Evolutionary conservation across 192 early-diverging fungal genomes (phyloP), one percentile per base, ranked within the genome.

Genomic region (Linnemannia zychae): DNA sequence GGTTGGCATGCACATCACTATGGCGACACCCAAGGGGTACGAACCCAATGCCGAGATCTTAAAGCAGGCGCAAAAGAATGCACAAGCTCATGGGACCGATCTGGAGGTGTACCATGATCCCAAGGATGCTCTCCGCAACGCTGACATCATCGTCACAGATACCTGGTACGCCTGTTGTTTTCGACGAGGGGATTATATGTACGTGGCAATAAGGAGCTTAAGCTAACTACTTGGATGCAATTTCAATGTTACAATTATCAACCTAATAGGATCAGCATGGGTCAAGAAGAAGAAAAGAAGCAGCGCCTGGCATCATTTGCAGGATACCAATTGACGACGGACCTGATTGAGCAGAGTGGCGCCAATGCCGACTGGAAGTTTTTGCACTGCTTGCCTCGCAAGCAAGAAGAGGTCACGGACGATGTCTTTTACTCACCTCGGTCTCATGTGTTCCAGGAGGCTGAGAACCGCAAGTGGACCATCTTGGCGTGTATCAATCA

Each of bases 401-500:
- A 99, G 88, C 90, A 88, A 7, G 97, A 99, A 79, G 99, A 99
- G 88, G 99, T 99, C 34, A 95, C 97, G 69, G 99, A 99, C 84
- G 96, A 98, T 79, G 96, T 99, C 38, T 98, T 99, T 84, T 97
- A 97, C 74, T 94, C 94, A 28, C 90, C 93, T 34, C 94, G 95
- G 70, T 99, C 99, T 9, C 89, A 99, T 22, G 97, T 99, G 36
- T 99, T 97, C 91, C 94, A 93, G 72, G 98, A 99, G 85, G 99
- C 98, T 11, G 98, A 99, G 88, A 99, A 99, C 92, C 93, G 99
- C 84, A 99, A 99, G 87, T 99, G 97, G 94, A 99, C 99, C 9
- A 98, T 97, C 75, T 87, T 99, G 77, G 94, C 97, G 2, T 95
- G 96, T 16, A 91, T 96, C 71, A 90, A 94, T 70, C 88, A 92